A percentile compares a stretch with the other conserved stretches of the same genome.
phyloP scores from a whole-genome alignment of 1,284 basidiomycete genomes.

The Leccinum pachyderme region DNA sequence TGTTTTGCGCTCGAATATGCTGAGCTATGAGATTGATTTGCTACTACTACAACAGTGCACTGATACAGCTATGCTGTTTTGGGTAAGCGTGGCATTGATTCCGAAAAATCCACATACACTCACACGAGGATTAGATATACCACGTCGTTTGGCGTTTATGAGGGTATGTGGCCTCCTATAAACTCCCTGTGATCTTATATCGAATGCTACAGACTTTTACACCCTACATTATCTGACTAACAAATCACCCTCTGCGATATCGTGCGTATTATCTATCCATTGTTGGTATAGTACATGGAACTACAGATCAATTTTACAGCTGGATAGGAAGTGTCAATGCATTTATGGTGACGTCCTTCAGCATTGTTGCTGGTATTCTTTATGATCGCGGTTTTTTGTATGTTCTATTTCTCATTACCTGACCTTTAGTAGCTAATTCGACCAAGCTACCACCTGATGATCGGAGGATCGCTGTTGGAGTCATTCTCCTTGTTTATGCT shows the following conservation, averaged over 20 bases:
- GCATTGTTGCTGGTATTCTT: slow-evolving; percentile 22
- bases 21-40: neutral
- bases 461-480: slow-evolving; percentile 26
- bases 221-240: slow-evolving; percentile 32
- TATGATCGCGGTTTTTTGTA: slow-evolving; percentile 35
- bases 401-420: slow-evolving; percentile 3
- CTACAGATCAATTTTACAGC: slow-evolving; percentile 15
- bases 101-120: neutral
- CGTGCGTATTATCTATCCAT: slow-evolving; percentile 18
- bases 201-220: slow-evolving; percentile 26
- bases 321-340: slow-evolving; percentile 33
- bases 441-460: slow-evolving; percentile 29
- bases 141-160: slow-evolving; percentile 29
- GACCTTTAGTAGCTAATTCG: slow-evolving; percentile 1
- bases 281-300: neutral
- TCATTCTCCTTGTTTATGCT: slow-evolving; percentile 33
- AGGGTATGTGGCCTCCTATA: slow-evolving; percentile 21
- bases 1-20: neutral
- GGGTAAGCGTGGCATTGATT: slow-evolving; percentile 16
- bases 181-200: neutral
- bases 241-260: slow-evolving; percentile 28
- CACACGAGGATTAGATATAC: slow-evolving; percentile 20
- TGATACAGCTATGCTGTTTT: slow-evolving; percentile 25
- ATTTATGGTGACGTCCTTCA: slow-evolving; percentile 8
- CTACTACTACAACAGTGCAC: slow-evolving; percentile 14